These are phyloP conservation scores for Agastache rugosa DNA, from an alignment of 257 asterid genomes.

Conservation along the genomic window DNA sequence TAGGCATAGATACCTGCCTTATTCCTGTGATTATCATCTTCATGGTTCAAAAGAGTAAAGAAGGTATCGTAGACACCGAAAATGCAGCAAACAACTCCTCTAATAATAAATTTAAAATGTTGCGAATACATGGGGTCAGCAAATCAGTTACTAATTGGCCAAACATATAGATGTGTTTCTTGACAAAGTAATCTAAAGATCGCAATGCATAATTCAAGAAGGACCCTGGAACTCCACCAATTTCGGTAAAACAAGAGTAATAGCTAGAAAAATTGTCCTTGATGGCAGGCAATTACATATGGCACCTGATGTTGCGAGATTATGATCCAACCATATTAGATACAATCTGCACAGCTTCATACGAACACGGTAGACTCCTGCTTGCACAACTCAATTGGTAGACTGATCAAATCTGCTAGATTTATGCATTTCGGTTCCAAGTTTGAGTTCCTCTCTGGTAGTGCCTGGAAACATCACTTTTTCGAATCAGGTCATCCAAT, in stretches of 20 bases:
- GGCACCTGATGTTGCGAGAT: slow-evolving; percentile 23
- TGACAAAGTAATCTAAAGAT: slow-evolving; percentile 11
- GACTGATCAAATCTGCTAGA: slow-evolving; percentile 15
- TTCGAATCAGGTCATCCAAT: slow-evolving; percentile 23
- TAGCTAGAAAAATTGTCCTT: slow-evolving; percentile 23
- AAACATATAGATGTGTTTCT: slow-evolving; percentile 25
- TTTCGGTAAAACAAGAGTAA: neutral
- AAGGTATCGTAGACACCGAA: neutral
- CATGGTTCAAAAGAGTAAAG: slow-evolving; percentile 30
- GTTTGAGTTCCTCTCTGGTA: neutral
- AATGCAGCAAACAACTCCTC: slow-evolving; percentile 7
- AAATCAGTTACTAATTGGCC: slow-evolving; percentile 16
- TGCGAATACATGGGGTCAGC: neutral
- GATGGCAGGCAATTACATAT: slow-evolving; percentile 22
- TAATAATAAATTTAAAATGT: neutral
- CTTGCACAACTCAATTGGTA: slow-evolving; percentile 21
- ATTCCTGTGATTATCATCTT: slow-evolving; percentile 26
- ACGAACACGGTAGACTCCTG: slow-evolving; percentile 26
- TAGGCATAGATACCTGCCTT: neutral
- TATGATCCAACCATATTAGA: slow-evolving; percentile 27
- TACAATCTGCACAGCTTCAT: slow-evolving; percentile 16
- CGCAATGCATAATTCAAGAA: slow-evolving; percentile 10
- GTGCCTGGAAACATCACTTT: slow-evolving; percentile 17
- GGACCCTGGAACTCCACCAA: slow-evolving; percentile 27
- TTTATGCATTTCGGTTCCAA: slow-evolving; percentile 2